Evolutionary conservation across 345 rosid genomes (phyloP), one percentile per base, ranked within the genome.

Genomic region (Abelmoschus esculentus): DNA sequence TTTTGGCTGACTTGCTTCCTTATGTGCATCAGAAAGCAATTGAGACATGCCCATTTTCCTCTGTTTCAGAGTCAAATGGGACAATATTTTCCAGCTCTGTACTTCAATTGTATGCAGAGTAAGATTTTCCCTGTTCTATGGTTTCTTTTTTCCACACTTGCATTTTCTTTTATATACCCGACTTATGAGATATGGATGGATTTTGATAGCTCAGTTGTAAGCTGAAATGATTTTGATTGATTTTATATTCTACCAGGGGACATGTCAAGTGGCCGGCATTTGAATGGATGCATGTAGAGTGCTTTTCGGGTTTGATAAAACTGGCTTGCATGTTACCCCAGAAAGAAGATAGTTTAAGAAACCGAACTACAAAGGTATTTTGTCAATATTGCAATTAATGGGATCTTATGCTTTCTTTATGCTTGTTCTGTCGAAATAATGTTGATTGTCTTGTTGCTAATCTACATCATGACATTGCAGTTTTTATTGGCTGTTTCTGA

Each of bases 281-380:
- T 81, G 96, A 89, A 74, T 93, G 98, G 98, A 84, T 91, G 86
- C 90, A 89, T 82, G 84, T 81, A 4, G 92, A 89, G 74, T 93
- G 98, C 93, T 86, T 91, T 79, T 86, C 97, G 68, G 85, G 79
- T 80, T 79, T 93, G 80, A 83, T 91, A 76, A 89, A 87, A 71
- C 78, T 93, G 75, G 82, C 87, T 70, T 86, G 89, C 85, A 76
- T 89, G 87, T 81, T 93, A 74, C 90, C 96, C 40, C 95, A 74
- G 70, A 93, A 93, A 75, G 98, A 93, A 78, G 98, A 93, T 73
- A 84, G 78, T 78, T 81, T 93, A 82, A 82, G 96, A 84, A 91
- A 82, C 73, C 89, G 87, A 77, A 86, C 72, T 71, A 82, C 97
- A 11, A 93, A 89, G 97, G 97, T 93, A 73, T 3, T 28, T 61